Conservation (phyloP, 331 rosid genomes). For the Erythrophleum ivorense region DNA sequence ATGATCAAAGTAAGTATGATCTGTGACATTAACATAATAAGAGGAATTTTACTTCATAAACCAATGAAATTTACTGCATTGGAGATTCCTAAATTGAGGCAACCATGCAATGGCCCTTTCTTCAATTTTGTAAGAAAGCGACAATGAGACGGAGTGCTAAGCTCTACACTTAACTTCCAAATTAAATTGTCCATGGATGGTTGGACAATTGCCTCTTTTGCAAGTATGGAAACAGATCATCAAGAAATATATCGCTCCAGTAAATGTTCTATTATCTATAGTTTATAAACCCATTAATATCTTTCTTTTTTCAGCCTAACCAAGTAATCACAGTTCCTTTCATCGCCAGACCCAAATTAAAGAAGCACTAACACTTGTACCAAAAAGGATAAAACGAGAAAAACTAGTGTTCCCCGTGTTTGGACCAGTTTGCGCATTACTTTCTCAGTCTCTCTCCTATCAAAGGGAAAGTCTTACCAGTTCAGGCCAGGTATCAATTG, state of each 20-base stretch:
- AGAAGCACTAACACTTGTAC: neutral
- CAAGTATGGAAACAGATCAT: conserved; percentile 22
- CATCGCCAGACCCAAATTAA: neutral
- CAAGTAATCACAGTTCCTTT: neutral
- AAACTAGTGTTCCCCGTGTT: neutral
- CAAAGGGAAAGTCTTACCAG: conserved; percentile 54
- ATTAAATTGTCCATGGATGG: neutral
- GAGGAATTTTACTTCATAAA: neutral
- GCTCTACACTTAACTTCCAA: neutral
- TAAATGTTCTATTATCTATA: neutral
- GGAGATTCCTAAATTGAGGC: neutral
- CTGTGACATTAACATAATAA: neutral
- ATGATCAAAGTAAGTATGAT: conserved; percentile 26
- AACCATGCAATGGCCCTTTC: neutral
- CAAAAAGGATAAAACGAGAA: neutral
- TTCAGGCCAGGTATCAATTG: conserved; percentile 74
- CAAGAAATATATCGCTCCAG: neutral
- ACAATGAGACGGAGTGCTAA: neutral
- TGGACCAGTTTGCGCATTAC: neutral
- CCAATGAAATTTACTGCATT: neutral
- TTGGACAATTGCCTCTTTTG: neutral
- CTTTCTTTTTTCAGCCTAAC: neutral
- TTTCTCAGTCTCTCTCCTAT: neutral
- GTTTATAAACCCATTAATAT: neutral
- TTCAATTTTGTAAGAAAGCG: neutral